Evolutionary conservation across 768 basidiomycete species (phyloP), one percentile per base, ranked within the genome.

Genomic region (Termitomyces titanicus): DNA sequence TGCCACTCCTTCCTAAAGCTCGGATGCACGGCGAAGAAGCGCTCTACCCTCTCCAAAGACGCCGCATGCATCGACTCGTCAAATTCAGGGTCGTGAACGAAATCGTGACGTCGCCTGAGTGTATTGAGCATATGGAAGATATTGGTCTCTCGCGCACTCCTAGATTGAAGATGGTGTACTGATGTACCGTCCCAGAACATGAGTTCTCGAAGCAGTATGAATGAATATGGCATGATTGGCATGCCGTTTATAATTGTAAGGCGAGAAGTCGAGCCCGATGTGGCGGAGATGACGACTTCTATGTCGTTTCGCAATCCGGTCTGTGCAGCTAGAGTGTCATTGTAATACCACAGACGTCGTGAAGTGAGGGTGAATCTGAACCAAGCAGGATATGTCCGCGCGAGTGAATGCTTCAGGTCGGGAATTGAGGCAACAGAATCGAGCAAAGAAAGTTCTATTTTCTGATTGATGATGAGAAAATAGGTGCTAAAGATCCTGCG

Each of bases 191-290:
- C 60, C 60, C 60, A 61, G 3, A 50, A 25, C 51, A 53, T 54
- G 18, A 61, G 57, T 39, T 53, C 47, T 15, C 50, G 57, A 20
- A 61, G 60, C 9, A 61, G n/a, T 15, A 61, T 35, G 22, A 56
- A 53, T 3, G 60, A 47, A 50, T 58, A 61, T 7, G 60, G 60
- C 6, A 56, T 46, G 5, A 59, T 5, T 3, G 60, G 60, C 6
- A 56, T 15, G 18, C 34, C 47, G 18, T 61, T 44, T 37, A 56
- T 46, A 3, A 15, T 50, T 15, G 12, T 10, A 9, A 56, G 15
- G 31, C 38, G 18, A 10, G 49, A 18, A 6, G 27, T 20, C 3
- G 18, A 38, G 15, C 24, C 39, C 0, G 37, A 18, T 9, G 53
- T 18, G 10, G 18, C 17, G 17, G 25, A 9, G 34, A 59, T 24